A percentile compares a stretch with the other conserved stretches of the same genome.
These are phyloP conservation scores for Neocucurbitaria cava DNA, from an alignment of 2,329 filamentous ascomycete species.

Conservation along the genomic window DNA sequence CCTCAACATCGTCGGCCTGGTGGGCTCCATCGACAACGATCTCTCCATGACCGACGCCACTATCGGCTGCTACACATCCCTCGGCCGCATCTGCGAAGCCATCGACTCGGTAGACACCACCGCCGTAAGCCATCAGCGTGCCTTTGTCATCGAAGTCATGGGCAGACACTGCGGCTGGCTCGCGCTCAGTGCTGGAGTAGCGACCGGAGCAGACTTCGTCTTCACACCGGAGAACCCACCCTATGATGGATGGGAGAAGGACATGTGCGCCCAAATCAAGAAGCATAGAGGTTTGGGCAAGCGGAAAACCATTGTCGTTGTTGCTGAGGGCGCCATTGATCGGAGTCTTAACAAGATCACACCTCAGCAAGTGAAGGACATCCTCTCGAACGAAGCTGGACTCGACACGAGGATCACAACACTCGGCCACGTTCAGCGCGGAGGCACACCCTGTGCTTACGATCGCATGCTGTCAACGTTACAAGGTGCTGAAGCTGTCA, in stretches of 20 bases:
- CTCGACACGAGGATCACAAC: constrained; percentile 95
- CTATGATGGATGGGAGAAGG: constrained; percentile 78
- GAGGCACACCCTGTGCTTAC: constrained; percentile 89
- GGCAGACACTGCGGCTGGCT: constrained; percentile 97
- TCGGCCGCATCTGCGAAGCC: constrained; percentile 91
- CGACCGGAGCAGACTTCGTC: constrained; percentile 93
- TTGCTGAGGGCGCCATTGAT: constrained; percentile 84
- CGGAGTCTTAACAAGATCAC: constrained; percentile 82
- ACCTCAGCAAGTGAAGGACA: constrained; percentile 80
- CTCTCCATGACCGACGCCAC: constrained; percentile 97
- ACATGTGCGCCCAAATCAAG: constrained; percentile 38
- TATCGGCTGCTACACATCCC: constrained; percentile 93
- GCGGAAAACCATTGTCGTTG: constrained; percentile 96
- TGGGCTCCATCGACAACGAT: constrained; percentile 98
- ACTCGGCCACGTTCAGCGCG: constrained; percentile 95
- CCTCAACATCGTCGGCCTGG: constrained; percentile 94
- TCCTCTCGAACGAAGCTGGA: constrained; percentile 80
- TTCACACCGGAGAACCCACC: constrained; percentile 97
- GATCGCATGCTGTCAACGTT: constrained; percentile 92
- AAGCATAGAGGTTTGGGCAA: constrained; percentile 89
- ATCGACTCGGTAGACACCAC: constrained; percentile 98
- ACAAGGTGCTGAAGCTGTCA: constrained; percentile 63
- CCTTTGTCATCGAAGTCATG: constrained; percentile 97
- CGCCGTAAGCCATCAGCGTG: constrained; percentile 89
- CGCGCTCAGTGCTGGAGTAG: constrained; percentile 93